Evolutionary conservation across 257 asterid genomes (phyloP), one percentile per base, ranked within the genome.

Genomic region (Solanum habrochaites): DNA sequence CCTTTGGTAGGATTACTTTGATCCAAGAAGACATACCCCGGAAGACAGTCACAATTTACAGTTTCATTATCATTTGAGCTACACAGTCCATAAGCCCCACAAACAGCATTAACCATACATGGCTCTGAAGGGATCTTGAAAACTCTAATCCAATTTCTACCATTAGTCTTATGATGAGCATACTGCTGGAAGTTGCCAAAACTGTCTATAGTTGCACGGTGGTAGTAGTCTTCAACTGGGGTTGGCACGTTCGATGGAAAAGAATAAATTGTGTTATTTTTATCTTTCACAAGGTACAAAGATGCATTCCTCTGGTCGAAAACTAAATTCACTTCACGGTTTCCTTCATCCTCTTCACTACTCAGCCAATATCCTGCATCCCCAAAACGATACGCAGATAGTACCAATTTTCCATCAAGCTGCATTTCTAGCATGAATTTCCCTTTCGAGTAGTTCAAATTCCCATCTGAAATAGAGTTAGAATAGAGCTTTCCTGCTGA

Each of bases 61-160:
- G 83, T 87, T 70, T 86, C 86, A 11, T 71, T 82, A 16, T 70
- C 81, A 67, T 49, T 67, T 27, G 85, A 29, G 40, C 88, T 80
- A 45, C 73, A 66, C 10, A 82, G 70, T 15, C 89, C 89, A 70
- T 82, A 87, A 66, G 86, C 70, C 40, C 86, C 89, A 47, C 89
- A 70, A 71, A 75, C 58, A 42, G 60, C 37, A 75, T 75, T 75
- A 49, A n/a, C 83, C 58, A 75, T n/a, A 75, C 83, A 75, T 75
- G 83, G 83, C 83, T 75, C 83, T 42, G 60, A 75, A 42, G 8
- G 60, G 58, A 75, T 75, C 58, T 42, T 75, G 13, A 3, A 6
- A 23, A 42, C 37, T 75, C 83, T n/a, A 40, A 75, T 7, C 83
- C 83, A 42, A 40, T 40, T 75, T 35, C 83, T 75, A 40, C 23